Base-by-base conservation (phyloP, 2,329 filamentous ascomycete species). In the Teratosphaeria pseudoeucalypti region DNA sequence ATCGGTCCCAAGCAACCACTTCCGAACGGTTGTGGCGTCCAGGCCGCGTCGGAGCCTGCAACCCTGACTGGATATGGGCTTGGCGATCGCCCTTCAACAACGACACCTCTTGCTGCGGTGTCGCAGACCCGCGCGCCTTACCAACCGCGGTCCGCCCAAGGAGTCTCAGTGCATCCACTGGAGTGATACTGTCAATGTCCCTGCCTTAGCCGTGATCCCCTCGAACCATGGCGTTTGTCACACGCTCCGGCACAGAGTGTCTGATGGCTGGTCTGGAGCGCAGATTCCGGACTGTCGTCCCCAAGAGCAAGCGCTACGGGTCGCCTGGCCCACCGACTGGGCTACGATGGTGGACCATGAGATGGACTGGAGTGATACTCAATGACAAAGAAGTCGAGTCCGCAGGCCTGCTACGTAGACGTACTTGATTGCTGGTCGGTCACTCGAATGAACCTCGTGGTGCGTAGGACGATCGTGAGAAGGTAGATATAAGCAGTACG, bases 121-220 rank as follows among this genome's bases (percentile, higher is more conserved):
- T 58, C 52, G 57, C 52, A 58, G 29, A 52, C 52, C n/a, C 32
- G 53, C 47, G 52, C 57, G 34, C 57, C 57, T 58, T 54, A 52
- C 57, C 52, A 49, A 47, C 47, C 54, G 57, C 57, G 34, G 54
- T 55, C 53, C 19, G 57, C 47, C 29, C n/a, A 49, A 37, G 47
- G 23, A 55, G 32, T 55, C 43, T 49, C 52, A 52, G 52, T 34
- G 34, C 57, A 49, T 19, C 43, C 43, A 49, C 16, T 6, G 16
- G 9, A 19, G 27, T 26, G n/a, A 53, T 1, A 4, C 43, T 54
- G 19, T 47, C 37, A 27, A 47, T 34, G 57, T 14, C 19, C 37
- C 52, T 57, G n/a, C n/a, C 57, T 47, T 27, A 58, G n/a, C 26
- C 5, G 14, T n/a, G 11, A 12, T 43, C 27, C 57, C 1, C 34